Evolutionary conservation across 352 stramenopile species (phyloP), one percentile per base, ranked within the genome.

Genomic region (Globisporangium okanoganense): DNA sequence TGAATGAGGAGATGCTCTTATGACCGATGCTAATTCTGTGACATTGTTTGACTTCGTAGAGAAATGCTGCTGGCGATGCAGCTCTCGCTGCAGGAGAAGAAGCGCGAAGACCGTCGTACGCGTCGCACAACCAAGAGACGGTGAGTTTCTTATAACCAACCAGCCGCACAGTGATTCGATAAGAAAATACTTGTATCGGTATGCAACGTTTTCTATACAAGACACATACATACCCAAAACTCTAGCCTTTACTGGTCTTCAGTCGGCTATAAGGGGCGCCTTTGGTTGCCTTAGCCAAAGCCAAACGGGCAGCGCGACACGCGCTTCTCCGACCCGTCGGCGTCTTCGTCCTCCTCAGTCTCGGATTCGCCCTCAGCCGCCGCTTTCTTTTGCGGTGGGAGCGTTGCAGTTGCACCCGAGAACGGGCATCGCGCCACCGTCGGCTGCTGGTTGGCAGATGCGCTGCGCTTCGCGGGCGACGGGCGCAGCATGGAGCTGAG

Each of bases 51-150:
- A 51, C 35, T 61, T 3, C 12, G 22, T 41, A 91, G 82, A 13
- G 79, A 88, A 4, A 44, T 92, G 25, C 9, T 85, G n/a, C 50
- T 71, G 27, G 79, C 78, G 41, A 41, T 90, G 27, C 69, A 72
- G 25, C 72, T 82, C 1, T 92, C 79, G 16, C 59, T 90, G 25
- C 72, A 90, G 61, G 78, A 90, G 58, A 82, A 84, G 58, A 92
- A 90, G 65, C 72, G 75, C 7, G 79, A 85, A 41, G 75, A 75
- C 16, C 76, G 79, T 4, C 68, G 73, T 35, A 24, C 60, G 55
- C 70, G 78, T 24, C 76, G 82, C 24, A 72, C 66, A 24, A 75
- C 58, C 51, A 70, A 71, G 49, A 64, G 73, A 31, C 79, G 75
- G 8, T 82, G 52, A 78, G 3, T 29, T n/a, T n/a, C n/a, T 8